Evolutionary conservation across 1,284 basidiomycete genomes (phyloP), one percentile per base, ranked within the genome.

Genomic region (Phellinidium pouzarii): DNA sequence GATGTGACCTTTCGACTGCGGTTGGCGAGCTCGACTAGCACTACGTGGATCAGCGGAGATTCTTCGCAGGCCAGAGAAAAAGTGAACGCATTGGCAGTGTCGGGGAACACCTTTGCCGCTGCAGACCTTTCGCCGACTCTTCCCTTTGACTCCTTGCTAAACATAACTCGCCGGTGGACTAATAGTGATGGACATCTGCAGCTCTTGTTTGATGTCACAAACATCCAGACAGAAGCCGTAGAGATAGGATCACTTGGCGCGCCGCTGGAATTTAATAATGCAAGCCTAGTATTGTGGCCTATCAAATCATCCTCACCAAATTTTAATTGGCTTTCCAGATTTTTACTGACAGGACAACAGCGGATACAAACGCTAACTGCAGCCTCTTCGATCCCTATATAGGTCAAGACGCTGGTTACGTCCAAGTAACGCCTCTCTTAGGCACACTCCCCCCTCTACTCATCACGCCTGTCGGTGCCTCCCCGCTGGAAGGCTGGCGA

Each of bases 301-400:
- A 5, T 22, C 43, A 23, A 41, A 25, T 43, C 22, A 42, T 14
- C 6, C 17, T 6, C 43, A 26, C 23, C 4, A 25, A 26, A 11
- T 43, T 38, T 48, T 34, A 42, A 31, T 17, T 5, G 26, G 4
- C 11, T 4, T 36, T 48, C 23, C 22, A 74, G 77, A 80, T 81
- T n/a, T 80, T 81, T 60, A 80, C 78, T 0, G 72, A 67, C 19
- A 71, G 78, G 7, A 75, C 72, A 29, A 73, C 77, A 1, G 70
- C 73, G 3, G 68, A 78, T 54, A 78, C 75, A 4, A 81, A 81
- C 61, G 64, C 70, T 19, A 62, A 72, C 9, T 81, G 78, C 63
- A 78, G 75, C 56, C 63, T 80, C 25, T 78, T 78, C 53, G 79
- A 81, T 59, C 79, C 79, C 1, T 80, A 80, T 59, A 76, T 77